Base-by-base conservation (phyloP, 768 basidiomycete genomes). In the Boletus coccyginus region DNA sequence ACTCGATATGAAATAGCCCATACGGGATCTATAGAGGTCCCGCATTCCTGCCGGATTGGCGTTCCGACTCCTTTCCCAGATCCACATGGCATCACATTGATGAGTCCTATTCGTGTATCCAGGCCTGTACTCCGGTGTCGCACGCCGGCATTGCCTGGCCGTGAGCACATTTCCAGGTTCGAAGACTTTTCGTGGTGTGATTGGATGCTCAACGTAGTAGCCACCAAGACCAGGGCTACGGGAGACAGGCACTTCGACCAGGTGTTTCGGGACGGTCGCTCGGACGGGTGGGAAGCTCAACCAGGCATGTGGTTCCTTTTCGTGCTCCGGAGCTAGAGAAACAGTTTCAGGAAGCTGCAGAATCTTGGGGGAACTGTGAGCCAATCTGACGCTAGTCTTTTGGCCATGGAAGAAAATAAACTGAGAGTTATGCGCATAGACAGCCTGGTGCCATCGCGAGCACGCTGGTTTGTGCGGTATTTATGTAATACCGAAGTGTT, bases 191-290 rank as follows among this genome's bases (percentile, higher is more conserved):
- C 19, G 13, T 35, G 32, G 17, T 31, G 27, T 11, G 46, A 61
- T 38, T 10, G 32, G 39, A 44, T 5, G 55, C 66, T 60, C 55
- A 64, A 89, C 90, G 21, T 21, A 21, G 81, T 91, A 89, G 21
- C 90, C 90, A 39, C 90, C 90, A 7, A 90, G 90, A 24, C 90
- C 90, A 7, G 90, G 90, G 62, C 90, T 91, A 50, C 89, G 76
- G 7, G 88, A 81, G 63, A 89, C 92, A 0, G 81, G 76, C 31
- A 92, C 59, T 40, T 87, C 80, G 0, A 90, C 87, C n/a, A 77
- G 46, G 35, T 71, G 70, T 58, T 73, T 82, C 0, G 83, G 83
- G 38, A 88, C 79, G 13, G 68, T 62, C 19, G 35, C 50, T 19
- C 65, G 21, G 21, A 21, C 62, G 13, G 62, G 56, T 48, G 74